Percentiles rank a stretch among this genome's conserved stretches.
Conservation (phyloP, 169 alveolate genomes). For the Plasmodium inui region DNA sequence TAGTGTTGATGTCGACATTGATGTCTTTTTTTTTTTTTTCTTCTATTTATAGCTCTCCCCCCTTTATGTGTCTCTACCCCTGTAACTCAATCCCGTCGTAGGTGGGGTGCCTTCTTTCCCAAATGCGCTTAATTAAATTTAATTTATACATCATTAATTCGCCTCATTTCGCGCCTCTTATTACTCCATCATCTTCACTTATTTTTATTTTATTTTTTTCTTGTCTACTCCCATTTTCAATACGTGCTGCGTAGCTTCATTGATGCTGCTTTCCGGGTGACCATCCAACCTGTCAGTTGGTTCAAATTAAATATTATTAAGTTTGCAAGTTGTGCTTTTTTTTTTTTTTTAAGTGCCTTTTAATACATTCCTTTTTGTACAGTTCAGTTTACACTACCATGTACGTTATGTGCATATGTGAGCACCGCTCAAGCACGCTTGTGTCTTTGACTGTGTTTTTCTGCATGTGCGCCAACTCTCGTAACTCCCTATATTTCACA, state of each 20-base stretch:
- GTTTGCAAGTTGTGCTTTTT: slow-evolving; percentile 14
- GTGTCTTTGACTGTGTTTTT: neutral
- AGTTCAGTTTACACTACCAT: neutral
- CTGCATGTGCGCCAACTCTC: neutral
- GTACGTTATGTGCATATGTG: neutral
- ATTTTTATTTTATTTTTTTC: neutral
- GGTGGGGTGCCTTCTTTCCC: neutral
- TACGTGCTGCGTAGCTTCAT: slow-evolving; percentile 1
- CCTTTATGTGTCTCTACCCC: neutral
- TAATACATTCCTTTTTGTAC: slow-evolving; percentile 14
- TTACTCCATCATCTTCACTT: neutral
- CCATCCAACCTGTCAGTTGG: neutral
- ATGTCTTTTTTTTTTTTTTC: neutral
- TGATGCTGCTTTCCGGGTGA: neutral
- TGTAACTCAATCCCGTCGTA: neutral
- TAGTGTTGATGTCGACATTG: neutral
- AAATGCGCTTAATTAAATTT: neutral
- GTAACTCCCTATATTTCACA: neutral
- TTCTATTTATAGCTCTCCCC: neutral
- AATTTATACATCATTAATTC: neutral
- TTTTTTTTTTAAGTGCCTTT: slow-evolving; percentile 19
- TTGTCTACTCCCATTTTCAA: neutral
- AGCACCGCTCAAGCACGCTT: neutral
- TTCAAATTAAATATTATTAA: slow-evolving; percentile 20
- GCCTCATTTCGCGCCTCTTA: neutral